Percentiles rank a stretch among this genome's conserved stretches.
Conservation (phyloP, 1,139 yeast species). For the Arxiozyma slooffiae region DNA sequence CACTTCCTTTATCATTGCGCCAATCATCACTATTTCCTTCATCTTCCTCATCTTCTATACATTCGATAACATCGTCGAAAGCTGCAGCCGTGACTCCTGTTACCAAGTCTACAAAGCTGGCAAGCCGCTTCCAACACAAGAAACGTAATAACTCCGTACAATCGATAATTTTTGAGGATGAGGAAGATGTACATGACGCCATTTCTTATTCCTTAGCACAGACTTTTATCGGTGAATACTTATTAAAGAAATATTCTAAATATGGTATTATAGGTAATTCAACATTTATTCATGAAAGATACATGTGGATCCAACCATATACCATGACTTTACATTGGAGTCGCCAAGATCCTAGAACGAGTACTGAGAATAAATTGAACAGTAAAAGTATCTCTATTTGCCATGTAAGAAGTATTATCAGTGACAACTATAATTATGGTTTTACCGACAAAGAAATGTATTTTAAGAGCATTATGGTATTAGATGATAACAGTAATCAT, state of each 20-base stretch:
- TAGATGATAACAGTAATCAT: constrained; percentile 50
- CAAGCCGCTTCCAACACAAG: background rate
- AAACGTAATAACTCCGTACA: background rate
- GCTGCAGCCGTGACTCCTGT: background rate
- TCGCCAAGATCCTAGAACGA: constrained; percentile 67
- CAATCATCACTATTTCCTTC: background rate
- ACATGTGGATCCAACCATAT: constrained; percentile 95
- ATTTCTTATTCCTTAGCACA: constrained; percentile 55
- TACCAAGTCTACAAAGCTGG: constrained; percentile 1
- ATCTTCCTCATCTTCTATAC: background rate
- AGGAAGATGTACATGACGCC: background rate
- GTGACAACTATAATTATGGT: constrained; percentile 41
- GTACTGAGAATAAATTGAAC: constrained; percentile 50
- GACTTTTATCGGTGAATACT: constrained; percentile 84
- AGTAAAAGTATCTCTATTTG: constrained; percentile 77
- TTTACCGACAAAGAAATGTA: constrained; percentile 63
- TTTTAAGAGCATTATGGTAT: constrained; percentile 73
- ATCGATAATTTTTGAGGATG: background rate
- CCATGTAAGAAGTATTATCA: constrained; percentile 73
- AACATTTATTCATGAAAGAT: constrained; percentile 79
- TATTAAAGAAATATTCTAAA: constrained; percentile 76
- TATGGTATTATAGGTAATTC: constrained; percentile 62
- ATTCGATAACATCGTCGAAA: background rate
- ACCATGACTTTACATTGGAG: constrained; percentile 89
- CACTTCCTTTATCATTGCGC: constrained; percentile 1